Conservation (phyloP, 257 asterid species). For the Jacaranda mimosifolia region DNA sequence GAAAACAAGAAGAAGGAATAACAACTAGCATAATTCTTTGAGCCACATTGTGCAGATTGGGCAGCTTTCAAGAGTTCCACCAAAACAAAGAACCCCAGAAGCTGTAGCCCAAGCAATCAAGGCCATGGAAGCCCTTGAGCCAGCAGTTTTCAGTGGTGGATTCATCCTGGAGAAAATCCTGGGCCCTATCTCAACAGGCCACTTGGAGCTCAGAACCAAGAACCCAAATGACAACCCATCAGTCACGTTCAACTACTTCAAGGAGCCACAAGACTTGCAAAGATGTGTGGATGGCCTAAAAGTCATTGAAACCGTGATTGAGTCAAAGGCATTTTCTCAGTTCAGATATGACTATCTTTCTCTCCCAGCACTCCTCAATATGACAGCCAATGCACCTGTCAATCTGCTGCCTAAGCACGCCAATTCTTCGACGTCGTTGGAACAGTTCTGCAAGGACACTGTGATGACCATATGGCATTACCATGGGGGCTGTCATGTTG, state of each 20-base stretch:
- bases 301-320: slow-evolving; percentile 65
- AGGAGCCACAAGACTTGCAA: slow-evolving; percentile 61
- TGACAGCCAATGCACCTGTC: slow-evolving; percentile 74
- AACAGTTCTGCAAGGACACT: slow-evolving; percentile 84
- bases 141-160: slow-evolving; percentile 67
- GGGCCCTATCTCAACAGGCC: slow-evolving; percentile 81
- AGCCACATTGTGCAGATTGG: slow-evolving; percentile 62
- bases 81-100: slow-evolving; percentile 79
- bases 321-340: slow-evolving; percentile 62
- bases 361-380: slow-evolving; percentile 62
- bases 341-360: slow-evolving; percentile 60
- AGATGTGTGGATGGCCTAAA: slow-evolving; percentile 74
- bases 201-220: slow-evolving; percentile 53
- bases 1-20: background rate
- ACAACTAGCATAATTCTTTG: background rate
- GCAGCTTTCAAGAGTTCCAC: slow-evolving; percentile 81
- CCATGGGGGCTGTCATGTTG: slow-evolving; percentile 87
- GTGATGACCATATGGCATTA: slow-evolving; percentile 97
- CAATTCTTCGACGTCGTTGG: slow-evolving; percentile 67
- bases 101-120: slow-evolving; percentile 67
- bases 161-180: slow-evolving; percentile 77
- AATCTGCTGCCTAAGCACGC: slow-evolving; percentile 73
- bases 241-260: slow-evolving; percentile 84
- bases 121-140: slow-evolving; percentile 59
- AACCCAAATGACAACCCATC: slow-evolving; percentile 75